phyloP scores from a whole-genome alignment of 2,329 filamentous ascomycete species.

The Didymella arachidicola region DNA sequence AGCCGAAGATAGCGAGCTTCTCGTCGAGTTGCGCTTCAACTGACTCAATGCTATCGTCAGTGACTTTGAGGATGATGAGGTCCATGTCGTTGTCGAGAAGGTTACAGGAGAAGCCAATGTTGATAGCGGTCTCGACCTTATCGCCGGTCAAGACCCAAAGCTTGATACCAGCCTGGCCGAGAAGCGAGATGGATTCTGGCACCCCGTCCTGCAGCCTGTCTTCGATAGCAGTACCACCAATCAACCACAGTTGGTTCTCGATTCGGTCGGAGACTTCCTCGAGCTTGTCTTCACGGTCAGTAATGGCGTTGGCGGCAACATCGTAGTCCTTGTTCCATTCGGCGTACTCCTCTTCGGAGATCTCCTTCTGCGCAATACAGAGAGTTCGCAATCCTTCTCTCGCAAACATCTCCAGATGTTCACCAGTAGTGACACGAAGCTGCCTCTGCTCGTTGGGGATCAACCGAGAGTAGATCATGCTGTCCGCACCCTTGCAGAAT shows the following conservation, averaged over 20 bases:
- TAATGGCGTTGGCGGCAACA: slow-evolving; percentile 80
- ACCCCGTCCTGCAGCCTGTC: slow-evolving; percentile 97
- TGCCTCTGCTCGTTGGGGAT: slow-evolving; percentile 85
- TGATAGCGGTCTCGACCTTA: slow-evolving; percentile 99
- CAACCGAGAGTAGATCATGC: slow-evolving; percentile 92
- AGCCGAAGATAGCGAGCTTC: slow-evolving; percentile 73
- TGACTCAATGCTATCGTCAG: slow-evolving; percentile 71
- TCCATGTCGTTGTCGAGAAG: slow-evolving; percentile 98
- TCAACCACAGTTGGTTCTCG: slow-evolving; percentile 84
- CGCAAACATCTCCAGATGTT: slow-evolving; percentile 96
- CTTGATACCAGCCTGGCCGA: slow-evolving; percentile 95
- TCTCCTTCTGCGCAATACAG: slow-evolving; percentile 84
- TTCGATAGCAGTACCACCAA: slow-evolving; percentile 96
- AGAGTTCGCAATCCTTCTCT: slow-evolving; percentile 93
- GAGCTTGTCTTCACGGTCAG: slow-evolving; percentile 89
- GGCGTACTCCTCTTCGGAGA: slow-evolving; percentile 83
- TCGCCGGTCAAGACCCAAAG: slow-evolving; percentile 98
- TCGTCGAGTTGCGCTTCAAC: slow-evolving; percentile 78
- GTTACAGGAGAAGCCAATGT: slow-evolving; percentile 99
- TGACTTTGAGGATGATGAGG: slow-evolving; percentile 84
- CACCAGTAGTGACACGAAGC: slow-evolving; percentile 81
- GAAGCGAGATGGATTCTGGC: slow-evolving; percentile 89
- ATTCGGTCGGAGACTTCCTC: slow-evolving; percentile 90
- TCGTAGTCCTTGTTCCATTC: slow-evolving; percentile 89
- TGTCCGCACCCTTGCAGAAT: slow-evolving; percentile 97